Percentiles rank a stretch among this genome's conserved stretches.
Conservation (phyloP, 2,329 filamentous ascomycete genomes). For the Phialemoniopsis sp. region DNA sequence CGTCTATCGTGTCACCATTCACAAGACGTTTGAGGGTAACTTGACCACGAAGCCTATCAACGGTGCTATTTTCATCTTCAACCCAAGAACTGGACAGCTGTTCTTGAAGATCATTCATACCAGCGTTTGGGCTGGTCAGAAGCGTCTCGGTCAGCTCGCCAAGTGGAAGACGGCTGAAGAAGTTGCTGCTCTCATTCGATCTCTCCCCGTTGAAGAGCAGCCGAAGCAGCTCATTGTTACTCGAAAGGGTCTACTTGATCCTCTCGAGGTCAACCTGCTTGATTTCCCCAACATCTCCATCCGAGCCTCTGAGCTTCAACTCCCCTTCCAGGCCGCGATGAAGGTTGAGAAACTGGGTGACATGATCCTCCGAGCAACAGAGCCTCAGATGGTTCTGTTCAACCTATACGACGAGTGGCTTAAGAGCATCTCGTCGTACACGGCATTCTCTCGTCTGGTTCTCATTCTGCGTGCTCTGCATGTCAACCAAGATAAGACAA, state of each 20-base stretch:
- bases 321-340: slow-evolving; percentile 99
- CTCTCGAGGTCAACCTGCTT: slow-evolving; percentile 91
- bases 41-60: slow-evolving; percentile 99
- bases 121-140: slow-evolving; percentile 98
- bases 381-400: slow-evolving; percentile 99
- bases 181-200: slow-evolving; percentile 95
- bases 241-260: slow-evolving; percentile 92
- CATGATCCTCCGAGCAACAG: slow-evolving; percentile 96
- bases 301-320: slow-evolving; percentile 89
- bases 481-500: slow-evolving; percentile 98
- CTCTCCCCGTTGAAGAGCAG: slow-evolving; percentile 93
- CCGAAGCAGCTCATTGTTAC: slow-evolving; percentile 99
- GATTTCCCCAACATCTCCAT: slow-evolving; percentile 99
- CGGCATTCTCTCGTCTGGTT: slow-evolving; percentile 92
- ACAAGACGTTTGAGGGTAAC: slow-evolving; percentile 99
- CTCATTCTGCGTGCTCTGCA: slow-evolving; percentile 91
- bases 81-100: slow-evolving; percentile 93
- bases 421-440: slow-evolving; percentile 97
- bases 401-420: slow-evolving; percentile 99
- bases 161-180: slow-evolving; percentile 99
- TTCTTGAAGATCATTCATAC: slow-evolving; percentile 99
- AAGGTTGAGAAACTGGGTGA: slow-evolving; percentile 99
- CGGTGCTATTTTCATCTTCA: slow-evolving; percentile 99
- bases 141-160: slow-evolving; percentile 94
- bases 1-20: slow-evolving; percentile 97